These are phyloP conservation scores for Closterium sp. DNA, from an alignment of 139 green algal genomes.

Conservation along the genomic window DNA sequence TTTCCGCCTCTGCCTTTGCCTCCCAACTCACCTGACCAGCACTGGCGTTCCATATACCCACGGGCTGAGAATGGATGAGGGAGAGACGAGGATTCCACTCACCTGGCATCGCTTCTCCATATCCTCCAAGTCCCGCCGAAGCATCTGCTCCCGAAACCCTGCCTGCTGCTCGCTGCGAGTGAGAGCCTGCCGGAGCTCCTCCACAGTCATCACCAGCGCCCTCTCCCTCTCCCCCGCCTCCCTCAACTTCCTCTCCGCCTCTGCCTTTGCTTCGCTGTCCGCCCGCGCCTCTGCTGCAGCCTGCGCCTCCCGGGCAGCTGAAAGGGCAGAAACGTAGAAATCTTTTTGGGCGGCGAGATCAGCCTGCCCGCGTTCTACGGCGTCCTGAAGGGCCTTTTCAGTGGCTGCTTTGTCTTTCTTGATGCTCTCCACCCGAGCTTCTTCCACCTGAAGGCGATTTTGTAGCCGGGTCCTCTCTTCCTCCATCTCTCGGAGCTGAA, in stretches of 20 bases:
- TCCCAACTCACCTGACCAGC: too few relatives aligned
- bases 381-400: conserved; percentile 63
- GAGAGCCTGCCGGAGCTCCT: conserved; percentile 42
- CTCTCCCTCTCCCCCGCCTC: conserved; percentile 38
- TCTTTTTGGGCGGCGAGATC: conserved; percentile 63
- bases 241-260: conserved; percentile 36
- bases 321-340: conserved; percentile 23
- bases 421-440: conserved; percentile 39
- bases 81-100: too few relatives aligned
- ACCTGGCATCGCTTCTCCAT: conserved; percentile 52
- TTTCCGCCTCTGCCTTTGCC: too few relatives aligned
- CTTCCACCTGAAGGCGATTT: conserved; percentile 44
- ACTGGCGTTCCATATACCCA: too few relatives aligned
- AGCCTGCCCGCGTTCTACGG: conserved; percentile 65
- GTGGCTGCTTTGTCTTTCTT: conserved; percentile 53
- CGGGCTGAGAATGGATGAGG: too few relatives aligned
- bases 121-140: conserved; percentile 39
- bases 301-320: conserved; percentile 18
- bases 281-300: conserved; percentile 35
- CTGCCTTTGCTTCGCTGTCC: conserved; percentile 17
- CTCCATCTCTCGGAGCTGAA: conserved; percentile 57
- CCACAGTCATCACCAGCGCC: conserved; percentile 29
- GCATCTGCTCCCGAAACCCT: conserved; percentile 40
- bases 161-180: too few relatives aligned
- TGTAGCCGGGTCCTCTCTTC: conserved; percentile 44